Base-by-base conservation (phyloP, 2,329 filamentous ascomycete genomes). In the Xylaria sp. region DNA sequence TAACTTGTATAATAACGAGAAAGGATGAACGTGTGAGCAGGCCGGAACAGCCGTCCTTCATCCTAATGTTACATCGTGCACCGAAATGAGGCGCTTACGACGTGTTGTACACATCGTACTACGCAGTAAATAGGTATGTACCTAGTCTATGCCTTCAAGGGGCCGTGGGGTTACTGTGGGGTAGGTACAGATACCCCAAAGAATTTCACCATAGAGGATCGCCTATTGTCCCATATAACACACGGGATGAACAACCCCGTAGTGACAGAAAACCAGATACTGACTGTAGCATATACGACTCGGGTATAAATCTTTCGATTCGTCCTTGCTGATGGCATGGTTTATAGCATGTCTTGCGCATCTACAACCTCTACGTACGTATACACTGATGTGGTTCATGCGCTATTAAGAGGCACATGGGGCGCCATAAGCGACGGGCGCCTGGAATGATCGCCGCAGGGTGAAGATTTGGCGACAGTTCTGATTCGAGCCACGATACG, bases 401-500 rank as follows among this genome's bases (percentile, higher is more conserved):
- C 56, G 56, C 39, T 57, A 52, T 58, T 43, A n/a, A 59, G 23
- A 46, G 43, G 2, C 18, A 46, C 13, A 39, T 6, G 25, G 57
- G 59, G 48, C 58, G 56, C 49, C 36, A 69, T 28, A 63, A 61
- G 63, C 62, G 62, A 57, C 57, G 8, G 43, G 57, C 59, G 57
- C 58, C 41, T 66, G 58, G 5, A 59, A 5, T 43, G 62, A 66
- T 69, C 46, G 54, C 39, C 63, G 25, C 52, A 41, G 58, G 41
- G 18, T 46, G 43, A 49, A 36, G 41, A 13, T 52, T 55, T 39
- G 62, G 55, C 39, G 46, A 43, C 36, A 36, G 13, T 57, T 43
- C 59, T 70, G 67, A 71, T 71, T 71, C 70, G 70, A 70, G 70
- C 70, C 70, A 71, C 70, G 67, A 67, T 66, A 41, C 28, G 41